These are phyloP conservation scores for Lactarius sanguifluus DNA, from an alignment of 768 basidiomycete genomes.

Conservation along the genomic window DNA sequence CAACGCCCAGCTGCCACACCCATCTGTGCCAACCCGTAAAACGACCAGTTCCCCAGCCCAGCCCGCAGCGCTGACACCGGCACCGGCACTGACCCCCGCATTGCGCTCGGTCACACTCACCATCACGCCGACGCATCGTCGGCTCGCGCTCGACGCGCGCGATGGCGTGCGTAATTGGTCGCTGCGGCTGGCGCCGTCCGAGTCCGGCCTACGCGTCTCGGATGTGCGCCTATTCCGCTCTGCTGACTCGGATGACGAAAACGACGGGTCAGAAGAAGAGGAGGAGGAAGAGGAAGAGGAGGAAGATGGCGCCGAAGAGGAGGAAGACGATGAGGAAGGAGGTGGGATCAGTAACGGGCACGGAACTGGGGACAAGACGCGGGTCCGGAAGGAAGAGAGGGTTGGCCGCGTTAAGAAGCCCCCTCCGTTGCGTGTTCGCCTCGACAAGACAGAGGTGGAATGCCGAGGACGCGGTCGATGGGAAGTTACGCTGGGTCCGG, in stretches of 20 bases:
- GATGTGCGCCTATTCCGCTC: constrained; percentile 55
- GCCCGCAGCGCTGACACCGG: constrained; percentile 5
- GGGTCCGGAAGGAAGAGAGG: constrained; percentile 41
- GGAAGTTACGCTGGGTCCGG: constrained; percentile 59
- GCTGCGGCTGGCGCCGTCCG: constrained; percentile 56
- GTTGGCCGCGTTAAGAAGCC: constrained; percentile 30
- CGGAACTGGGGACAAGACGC: constrained; percentile 1
- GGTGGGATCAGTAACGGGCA: background rate
- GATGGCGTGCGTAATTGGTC: constrained; percentile 79
- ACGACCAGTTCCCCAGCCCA: constrained; percentile 12
- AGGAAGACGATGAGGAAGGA: constrained; percentile 40
- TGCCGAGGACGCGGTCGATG: constrained; percentile 52
- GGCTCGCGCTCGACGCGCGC: constrained; percentile 56
- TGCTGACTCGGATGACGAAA: constrained; percentile 62
- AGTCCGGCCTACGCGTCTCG: constrained; percentile 54
- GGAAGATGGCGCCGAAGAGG: constrained; percentile 40
- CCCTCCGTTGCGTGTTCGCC: constrained; percentile 48
- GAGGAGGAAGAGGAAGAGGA: constrained; percentile 45
- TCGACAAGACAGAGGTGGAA: constrained; percentile 54
- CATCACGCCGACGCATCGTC: constrained; percentile 54
- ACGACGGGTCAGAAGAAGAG: constrained; percentile 51
- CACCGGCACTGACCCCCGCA: constrained; percentile 27
- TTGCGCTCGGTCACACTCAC: constrained; percentile 32
- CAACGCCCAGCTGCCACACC: constrained; percentile 6
- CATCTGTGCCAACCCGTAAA: constrained; percentile 27